Conservation (phyloP, 495 filamentous ascomycete species). For the Cairneyella variabilis region DNA sequence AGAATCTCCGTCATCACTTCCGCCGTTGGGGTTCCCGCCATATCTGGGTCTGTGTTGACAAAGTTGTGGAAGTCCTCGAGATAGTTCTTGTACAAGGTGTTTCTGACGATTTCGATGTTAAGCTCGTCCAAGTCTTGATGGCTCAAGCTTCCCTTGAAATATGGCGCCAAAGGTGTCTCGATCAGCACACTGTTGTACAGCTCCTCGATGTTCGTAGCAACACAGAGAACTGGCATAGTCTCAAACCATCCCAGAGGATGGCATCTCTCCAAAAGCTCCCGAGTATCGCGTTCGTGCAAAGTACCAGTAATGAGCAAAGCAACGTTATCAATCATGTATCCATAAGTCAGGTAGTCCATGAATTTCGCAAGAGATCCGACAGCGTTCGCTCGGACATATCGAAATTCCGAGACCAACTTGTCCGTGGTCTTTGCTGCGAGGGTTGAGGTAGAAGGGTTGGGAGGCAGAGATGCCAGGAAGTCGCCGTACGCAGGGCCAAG, state of each 20-base stretch:
- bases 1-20: constrained; percentile 94
- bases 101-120: constrained; percentile 98
- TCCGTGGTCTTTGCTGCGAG: constrained; percentile 94
- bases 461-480: constrained; percentile 89
- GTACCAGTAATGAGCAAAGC: constrained; percentile 98
- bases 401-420: constrained; percentile 96
- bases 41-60: constrained; percentile 78
- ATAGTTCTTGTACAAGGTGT: constrained; percentile 99
- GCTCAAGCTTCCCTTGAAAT: constrained; percentile 93
- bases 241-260: constrained; percentile 99
- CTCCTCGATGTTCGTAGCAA: constrained; percentile 97
- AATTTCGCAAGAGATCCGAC: constrained; percentile 88
- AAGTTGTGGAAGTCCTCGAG: constrained; percentile 95
- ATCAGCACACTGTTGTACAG: constrained; percentile 97
- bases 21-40: constrained; percentile 81
- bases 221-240: constrained; percentile 95
- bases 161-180: constrained; percentile 91
- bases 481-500: constrained; percentile 96
- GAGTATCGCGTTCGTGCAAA: constrained; percentile 93
- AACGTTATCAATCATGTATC: constrained; percentile 99
- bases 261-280: constrained; percentile 91
- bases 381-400: constrained; percentile 89
- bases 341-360: constrained; percentile 95
- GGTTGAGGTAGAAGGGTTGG: constrained; percentile 92
- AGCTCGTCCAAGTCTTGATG: constrained; percentile 97